Conservation (phyloP, 208 protist species). For the Crithidia thermophila region DNA sequence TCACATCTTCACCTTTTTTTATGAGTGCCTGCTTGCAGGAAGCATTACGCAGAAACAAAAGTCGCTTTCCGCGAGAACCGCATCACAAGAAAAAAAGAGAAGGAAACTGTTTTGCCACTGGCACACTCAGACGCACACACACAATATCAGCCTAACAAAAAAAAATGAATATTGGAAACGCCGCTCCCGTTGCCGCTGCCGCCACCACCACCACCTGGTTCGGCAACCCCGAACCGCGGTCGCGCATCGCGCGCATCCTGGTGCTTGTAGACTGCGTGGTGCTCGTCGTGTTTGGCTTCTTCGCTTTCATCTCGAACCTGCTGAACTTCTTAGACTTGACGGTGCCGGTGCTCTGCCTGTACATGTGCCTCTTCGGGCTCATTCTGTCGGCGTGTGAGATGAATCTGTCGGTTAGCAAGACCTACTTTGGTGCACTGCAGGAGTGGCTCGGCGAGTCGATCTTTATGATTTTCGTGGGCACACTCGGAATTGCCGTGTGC, state of each 20-base stretch:
- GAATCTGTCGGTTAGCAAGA: conserved; percentile 20
- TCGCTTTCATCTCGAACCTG: conserved; percentile 34
- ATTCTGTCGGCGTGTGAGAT: conserved; percentile 26
- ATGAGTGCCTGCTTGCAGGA: no score
- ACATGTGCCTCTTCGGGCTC: conserved; percentile 45
- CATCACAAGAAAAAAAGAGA: background rate
- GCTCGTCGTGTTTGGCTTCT: conserved; percentile 30
- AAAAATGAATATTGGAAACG: conserved; percentile 18
- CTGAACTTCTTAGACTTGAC: conserved; percentile 29
- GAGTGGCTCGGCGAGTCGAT: conserved; percentile 37
- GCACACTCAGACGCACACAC: background rate
- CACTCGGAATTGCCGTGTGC: conserved; percentile 35
- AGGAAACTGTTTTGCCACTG: background rate
- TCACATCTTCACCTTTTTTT: no score
- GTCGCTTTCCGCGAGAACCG: no score
- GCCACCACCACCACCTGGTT: no score
- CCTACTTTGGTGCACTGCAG: conserved; percentile 39
- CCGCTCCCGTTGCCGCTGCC: background rate
- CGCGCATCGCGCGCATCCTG: conserved; percentile 12
- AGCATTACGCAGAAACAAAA: no score
- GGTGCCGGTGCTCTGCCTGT: conserved; percentile 27
- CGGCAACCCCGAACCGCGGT: conserved; percentile 8
- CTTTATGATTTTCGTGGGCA: conserved; percentile 52
- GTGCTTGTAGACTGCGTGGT: conserved; percentile 27
- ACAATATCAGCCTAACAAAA: background rate